Evolutionary conservation across 2,329 filamentous ascomycete species (phyloP).

Genomic region (Aspergillus alliaceus): DNA sequence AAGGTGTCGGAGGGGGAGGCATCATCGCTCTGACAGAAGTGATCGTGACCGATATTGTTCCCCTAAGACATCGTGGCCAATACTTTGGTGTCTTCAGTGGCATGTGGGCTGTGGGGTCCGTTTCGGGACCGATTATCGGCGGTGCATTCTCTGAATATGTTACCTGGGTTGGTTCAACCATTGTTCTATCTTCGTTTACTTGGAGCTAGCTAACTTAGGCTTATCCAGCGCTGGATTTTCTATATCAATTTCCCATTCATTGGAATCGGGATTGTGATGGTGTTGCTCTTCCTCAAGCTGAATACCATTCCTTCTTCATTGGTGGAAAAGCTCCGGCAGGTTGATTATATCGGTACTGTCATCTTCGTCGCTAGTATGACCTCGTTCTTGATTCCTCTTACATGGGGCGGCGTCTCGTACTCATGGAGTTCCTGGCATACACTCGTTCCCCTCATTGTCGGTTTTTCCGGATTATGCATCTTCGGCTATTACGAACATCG

Average conservation of each 20-base stretch:
- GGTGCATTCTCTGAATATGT: conserved; percentile 31
- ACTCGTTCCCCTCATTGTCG: neutral
- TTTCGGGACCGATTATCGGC: conserved; percentile 43
- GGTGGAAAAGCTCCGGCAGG: neutral
- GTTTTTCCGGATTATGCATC: neutral
- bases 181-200: too few relatives aligned
- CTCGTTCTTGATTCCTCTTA: neutral
- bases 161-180: too few relatives aligned
- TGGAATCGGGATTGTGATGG: conserved; percentile 23
- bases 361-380: neutral
- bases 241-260: conserved; percentile 40
- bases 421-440: neutral
- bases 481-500: neutral
- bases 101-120: conserved; percentile 43
- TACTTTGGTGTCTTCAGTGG: conserved; percentile 42
- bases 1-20: conserved; percentile 48
- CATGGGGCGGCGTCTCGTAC: neutral
- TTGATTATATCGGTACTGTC: neutral
- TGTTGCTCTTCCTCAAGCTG: neutral
- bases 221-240: conserved; percentile 41
- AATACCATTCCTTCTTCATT: neutral
- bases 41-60: conserved; percentile 46
- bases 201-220: too few relatives aligned
- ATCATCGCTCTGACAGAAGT: conserved; percentile 46
- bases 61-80: conserved; percentile 39